Evolutionary conservation across 805 yeast genomes (phyloP).

Genomic region (Zygoascus tannicola): DNA sequence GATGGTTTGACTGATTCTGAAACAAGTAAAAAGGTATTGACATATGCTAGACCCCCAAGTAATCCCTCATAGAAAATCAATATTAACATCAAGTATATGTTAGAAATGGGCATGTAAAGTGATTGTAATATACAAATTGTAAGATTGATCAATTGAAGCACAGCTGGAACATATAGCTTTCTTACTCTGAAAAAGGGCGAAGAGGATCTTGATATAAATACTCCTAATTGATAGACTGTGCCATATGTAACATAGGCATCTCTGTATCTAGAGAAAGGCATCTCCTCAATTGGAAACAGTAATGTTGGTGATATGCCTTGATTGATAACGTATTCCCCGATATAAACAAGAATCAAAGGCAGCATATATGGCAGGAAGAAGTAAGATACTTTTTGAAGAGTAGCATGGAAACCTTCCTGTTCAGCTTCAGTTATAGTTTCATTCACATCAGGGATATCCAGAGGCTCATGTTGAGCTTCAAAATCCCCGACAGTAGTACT

Average conservation of each 20-base stretch:
- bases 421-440: background rate
- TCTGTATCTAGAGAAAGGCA: constrained; percentile 63
- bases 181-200: constrained; percentile 53
- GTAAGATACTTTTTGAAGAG: constrained; percentile 22
- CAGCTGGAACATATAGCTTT: constrained; percentile 50
- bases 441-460: background rate
- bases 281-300: constrained; percentile 58
- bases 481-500: background rate
- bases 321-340: constrained; percentile 80
- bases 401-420: constrained; percentile 10
- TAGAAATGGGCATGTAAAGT: constrained; percentile 44
- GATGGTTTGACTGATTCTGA: constrained; percentile 44
- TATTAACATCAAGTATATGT: constrained; percentile 51
- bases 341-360: constrained; percentile 75
- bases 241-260: constrained; percentile 91
- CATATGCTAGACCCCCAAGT: constrained; percentile 84
- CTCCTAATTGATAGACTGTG: constrained; percentile 84
- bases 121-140: constrained; percentile 55
- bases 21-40: constrained; percentile 75
- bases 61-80: constrained; percentile 77
- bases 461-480: background rate
- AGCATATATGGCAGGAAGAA: constrained; percentile 50
- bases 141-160: constrained; percentile 60
- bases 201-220: constrained; percentile 82
- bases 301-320: constrained; percentile 89